A percentile compares a stretch with the other conserved stretches of the same genome.
Evolutionary conservation across 441 rosid genomes (phyloP).

Genomic region (Rhodomyrtus psidioides): DNA sequence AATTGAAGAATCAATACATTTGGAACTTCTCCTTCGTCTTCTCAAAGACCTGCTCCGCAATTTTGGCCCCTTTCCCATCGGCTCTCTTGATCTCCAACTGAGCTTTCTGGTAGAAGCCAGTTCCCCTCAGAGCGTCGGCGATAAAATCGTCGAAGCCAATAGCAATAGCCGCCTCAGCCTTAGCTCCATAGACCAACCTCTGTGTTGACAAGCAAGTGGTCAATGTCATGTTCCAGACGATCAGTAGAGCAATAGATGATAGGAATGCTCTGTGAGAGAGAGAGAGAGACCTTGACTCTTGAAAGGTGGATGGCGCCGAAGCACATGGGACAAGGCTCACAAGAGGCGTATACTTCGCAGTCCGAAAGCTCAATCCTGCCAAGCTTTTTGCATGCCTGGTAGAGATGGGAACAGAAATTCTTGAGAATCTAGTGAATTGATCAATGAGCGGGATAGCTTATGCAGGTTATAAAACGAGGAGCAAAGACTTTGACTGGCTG

Average conservation of each 20-base stretch:
- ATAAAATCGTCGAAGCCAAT: neutral
- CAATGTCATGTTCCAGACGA: neutral
- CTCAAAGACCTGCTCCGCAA: neutral
- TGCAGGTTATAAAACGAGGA: neutral
- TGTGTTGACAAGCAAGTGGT: neutral
- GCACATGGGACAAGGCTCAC: slow-evolving; percentile 95
- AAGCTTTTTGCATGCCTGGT: slow-evolving; percentile 88
- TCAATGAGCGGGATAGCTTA: neutral
- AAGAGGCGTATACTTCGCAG: slow-evolving; percentile 47
- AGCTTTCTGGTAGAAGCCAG: slow-evolving; percentile 8
- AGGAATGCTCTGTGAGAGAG: neutral
- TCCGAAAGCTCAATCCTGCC: slow-evolving; percentile 57
- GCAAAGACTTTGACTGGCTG: neutral
- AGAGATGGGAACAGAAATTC: neutral
- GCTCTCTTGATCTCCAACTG: neutral
- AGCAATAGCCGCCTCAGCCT: slow-evolving; percentile 18
- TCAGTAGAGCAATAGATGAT: neutral
- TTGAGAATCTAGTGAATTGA: neutral
- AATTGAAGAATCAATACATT: neutral
- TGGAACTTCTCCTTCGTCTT: neutral
- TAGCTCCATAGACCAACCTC: slow-evolving; percentile 19
- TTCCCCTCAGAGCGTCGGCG: slow-evolving; percentile 9
- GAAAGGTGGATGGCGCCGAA: slow-evolving; percentile 74
- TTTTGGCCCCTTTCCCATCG: neutral
- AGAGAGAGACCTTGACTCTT: slow-evolving; percentile 51